A percentile compares a stretch with the other conserved stretches of the same genome.
These are phyloP conservation scores for Elsinoe australis DNA, from an alignment of 2,329 filamentous ascomycete genomes.

Conservation along the genomic window DNA sequence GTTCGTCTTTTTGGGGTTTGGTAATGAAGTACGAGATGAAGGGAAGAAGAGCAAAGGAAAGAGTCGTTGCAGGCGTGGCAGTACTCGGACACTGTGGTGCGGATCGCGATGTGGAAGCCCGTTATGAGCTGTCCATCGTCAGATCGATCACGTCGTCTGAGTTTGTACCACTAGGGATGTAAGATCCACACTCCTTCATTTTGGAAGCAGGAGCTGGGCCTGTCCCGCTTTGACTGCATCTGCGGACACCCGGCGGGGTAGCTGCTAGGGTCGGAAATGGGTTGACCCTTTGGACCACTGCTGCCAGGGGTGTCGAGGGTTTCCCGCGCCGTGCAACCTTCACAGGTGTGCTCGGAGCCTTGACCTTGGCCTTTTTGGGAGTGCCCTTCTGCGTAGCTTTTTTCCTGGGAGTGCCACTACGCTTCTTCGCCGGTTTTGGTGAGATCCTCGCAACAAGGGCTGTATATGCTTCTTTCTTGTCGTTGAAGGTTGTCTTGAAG, in stretches of 20 bases:
- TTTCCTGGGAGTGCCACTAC: too few relatives aligned
- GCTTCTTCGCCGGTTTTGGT: background rate
- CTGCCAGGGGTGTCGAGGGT: too few relatives aligned
- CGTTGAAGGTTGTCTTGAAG: conserved; percentile 1
- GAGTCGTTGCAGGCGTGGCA: background rate
- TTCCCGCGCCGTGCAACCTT: too few relatives aligned
- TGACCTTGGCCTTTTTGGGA: too few relatives aligned
- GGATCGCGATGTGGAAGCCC: too few relatives aligned
- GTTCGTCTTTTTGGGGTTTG: too few relatives aligned
- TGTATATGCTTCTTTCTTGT: background rate
- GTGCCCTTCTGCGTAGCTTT: too few relatives aligned
- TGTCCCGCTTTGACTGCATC: background rate
- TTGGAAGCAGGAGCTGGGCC: conserved; percentile 22
- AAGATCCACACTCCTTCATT: conserved; percentile 21
- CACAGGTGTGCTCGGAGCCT: too few relatives aligned
- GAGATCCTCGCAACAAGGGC: background rate
- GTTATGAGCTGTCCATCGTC: conserved; percentile 18
- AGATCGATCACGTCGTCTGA: conserved; percentile 9
- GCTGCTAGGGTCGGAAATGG: background rate
- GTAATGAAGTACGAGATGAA: background rate
- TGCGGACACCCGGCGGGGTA: background rate
- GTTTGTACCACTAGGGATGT: background rate
- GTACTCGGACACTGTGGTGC: background rate
- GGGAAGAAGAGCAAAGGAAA: background rate
- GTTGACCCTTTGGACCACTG: too few relatives aligned